A percentile compares a stretch with the other conserved stretches of the same genome.
Conservation (phyloP, 2,329 filamentous ascomycete genomes). For the Hawksworthiomyces lignivorus region DNA sequence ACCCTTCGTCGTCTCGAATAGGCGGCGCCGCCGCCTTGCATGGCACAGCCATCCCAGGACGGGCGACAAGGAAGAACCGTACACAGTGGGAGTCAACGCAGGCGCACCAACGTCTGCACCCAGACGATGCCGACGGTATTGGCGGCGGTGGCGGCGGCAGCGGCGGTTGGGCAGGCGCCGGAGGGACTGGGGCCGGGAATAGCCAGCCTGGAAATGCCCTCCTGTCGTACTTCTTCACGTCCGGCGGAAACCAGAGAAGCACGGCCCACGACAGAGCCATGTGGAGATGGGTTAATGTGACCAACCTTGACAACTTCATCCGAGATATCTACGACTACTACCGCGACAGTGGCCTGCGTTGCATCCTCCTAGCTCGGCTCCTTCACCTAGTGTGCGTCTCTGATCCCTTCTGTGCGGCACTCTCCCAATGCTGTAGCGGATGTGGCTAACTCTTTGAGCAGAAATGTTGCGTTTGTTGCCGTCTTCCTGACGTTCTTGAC, state of each 20-base stretch:
- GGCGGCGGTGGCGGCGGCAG: slow-evolving; percentile 21
- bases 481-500: slow-evolving; percentile 75
- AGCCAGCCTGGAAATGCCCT: slow-evolving; percentile 10
- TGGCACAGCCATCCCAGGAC: slow-evolving; percentile 29
- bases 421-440: not conserved
- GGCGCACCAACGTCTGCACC: slow-evolving; percentile 43
- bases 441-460: slow-evolving; percentile 22
- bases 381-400: slow-evolving; percentile 63
- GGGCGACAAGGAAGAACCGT: slow-evolving; percentile 35
- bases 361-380: slow-evolving; percentile 65
- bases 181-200: not conserved
- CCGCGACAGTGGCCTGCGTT: slow-evolving; percentile 73
- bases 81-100: slow-evolving; percentile 49
- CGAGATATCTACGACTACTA: slow-evolving; percentile 82
- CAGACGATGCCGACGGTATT: slow-evolving; percentile 23
- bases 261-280: slow-evolving; percentile 65
- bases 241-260: slow-evolving; percentile 11
- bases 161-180: slow-evolving; percentile 7
- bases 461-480: slow-evolving; percentile 75
- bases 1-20: slow-evolving; percentile 9
- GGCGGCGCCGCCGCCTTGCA: too few relatives aligned
- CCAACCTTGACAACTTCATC: slow-evolving; percentile 82
- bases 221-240: slow-evolving; percentile 13
- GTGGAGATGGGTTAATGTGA: slow-evolving; percentile 89
- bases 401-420: too few relatives aligned